Percentiles rank a stretch among this genome's conserved stretches.
Conservation (phyloP, 805 yeast genomes). For the Lachancea dasiensis region DNA sequence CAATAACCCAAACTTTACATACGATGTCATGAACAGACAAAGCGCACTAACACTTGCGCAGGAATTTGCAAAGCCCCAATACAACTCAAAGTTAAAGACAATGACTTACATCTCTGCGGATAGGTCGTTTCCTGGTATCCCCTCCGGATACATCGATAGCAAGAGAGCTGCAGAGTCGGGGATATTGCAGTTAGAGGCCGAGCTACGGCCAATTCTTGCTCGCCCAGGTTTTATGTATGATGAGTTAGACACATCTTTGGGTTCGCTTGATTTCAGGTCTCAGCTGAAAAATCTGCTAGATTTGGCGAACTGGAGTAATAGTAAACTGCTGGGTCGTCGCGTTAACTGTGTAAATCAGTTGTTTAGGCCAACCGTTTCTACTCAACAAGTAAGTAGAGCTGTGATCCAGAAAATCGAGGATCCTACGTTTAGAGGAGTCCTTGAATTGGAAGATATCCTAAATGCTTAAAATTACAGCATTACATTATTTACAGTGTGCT, state of each 20-base stretch:
- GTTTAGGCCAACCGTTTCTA: slow-evolving; percentile 57
- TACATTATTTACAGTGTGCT: slow-evolving; percentile 7
- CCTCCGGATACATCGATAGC: slow-evolving; percentile 64
- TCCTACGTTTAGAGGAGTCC: slow-evolving; percentile 47
- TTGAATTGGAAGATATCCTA: slow-evolving; percentile 46
- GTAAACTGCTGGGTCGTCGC: slow-evolving; percentile 35
- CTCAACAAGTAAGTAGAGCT: slow-evolving; percentile 61
- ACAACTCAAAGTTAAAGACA: slow-evolving; percentile 19
- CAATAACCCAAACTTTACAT: slow-evolving; percentile 36
- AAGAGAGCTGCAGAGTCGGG: slow-evolving; percentile 74
- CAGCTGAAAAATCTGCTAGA: slow-evolving; percentile 39
- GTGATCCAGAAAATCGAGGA: slow-evolving; percentile 52
- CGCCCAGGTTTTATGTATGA: slow-evolving; percentile 87
- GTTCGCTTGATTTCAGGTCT: slow-evolving; percentile 29
- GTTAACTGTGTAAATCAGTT: slow-evolving; percentile 39
- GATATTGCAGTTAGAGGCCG: slow-evolving; percentile 36
- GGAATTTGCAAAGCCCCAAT: slow-evolving; percentile 35
- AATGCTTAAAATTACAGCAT: slow-evolving; percentile 5
- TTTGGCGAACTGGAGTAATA: slow-evolving; percentile 40
- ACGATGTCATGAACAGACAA: slow-evolving; percentile 60
- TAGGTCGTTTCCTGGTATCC: slow-evolving; percentile 58
- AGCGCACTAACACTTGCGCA: slow-evolving; percentile 63
- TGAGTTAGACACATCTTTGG: slow-evolving; percentile 33
- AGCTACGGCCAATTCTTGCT: slow-evolving; percentile 50
- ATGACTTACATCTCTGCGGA: slow-evolving; percentile 84